These are phyloP conservation scores for Solanum rostratum DNA, from an alignment of 257 asterid genomes.

Conservation along the genomic window DNA sequence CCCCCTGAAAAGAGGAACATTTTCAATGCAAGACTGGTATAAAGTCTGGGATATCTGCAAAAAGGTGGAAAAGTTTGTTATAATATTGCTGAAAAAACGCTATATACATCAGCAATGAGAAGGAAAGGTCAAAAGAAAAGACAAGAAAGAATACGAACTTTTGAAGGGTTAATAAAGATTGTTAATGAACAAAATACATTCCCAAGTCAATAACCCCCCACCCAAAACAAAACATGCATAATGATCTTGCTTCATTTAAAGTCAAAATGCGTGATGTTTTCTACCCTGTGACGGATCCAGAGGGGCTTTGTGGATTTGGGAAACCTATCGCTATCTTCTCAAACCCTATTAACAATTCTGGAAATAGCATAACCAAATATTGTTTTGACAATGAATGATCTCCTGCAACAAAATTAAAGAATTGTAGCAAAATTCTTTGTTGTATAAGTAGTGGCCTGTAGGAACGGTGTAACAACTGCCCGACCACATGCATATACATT, in stretches of 20 bases:
- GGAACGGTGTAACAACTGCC: not conserved
- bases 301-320: not conserved
- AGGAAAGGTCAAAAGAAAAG: not conserved
- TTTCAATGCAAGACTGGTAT: slow-evolving; percentile 54
- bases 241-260: not conserved
- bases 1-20: slow-evolving; percentile 59
- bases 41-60: slow-evolving; percentile 75
- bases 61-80: not conserved
- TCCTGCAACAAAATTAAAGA: not conserved
- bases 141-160: not conserved
- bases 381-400: not conserved
- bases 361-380: not conserved
- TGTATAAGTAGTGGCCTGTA: not conserved
- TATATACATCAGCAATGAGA: not conserved
- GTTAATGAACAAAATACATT: not conserved
- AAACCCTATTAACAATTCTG: not conserved
- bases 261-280: not conserved
- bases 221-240: not conserved
- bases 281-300: not conserved
- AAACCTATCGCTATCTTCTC: not conserved
- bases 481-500: not conserved
- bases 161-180: not conserved
- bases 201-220: not conserved
- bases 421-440: not conserved
- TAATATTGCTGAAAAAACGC: not conserved